Evolutionary conservation across 2,329 filamentous ascomycete species (phyloP).

Genomic region (Penicillium oxalicum): DNA sequence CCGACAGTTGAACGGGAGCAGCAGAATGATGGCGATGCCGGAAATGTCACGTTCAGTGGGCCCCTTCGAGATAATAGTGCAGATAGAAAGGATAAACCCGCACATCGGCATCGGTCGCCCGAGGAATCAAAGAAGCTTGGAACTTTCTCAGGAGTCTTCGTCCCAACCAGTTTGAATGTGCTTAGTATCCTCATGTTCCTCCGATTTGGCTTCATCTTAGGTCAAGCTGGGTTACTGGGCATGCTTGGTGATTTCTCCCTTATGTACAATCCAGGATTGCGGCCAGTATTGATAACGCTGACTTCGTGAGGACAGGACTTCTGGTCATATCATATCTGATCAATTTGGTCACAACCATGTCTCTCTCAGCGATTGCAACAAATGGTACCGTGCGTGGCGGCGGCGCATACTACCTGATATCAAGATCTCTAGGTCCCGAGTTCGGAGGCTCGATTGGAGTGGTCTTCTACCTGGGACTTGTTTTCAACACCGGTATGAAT

Average conservation of each 20-base stretch:
- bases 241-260: slow-evolving; percentile 58
- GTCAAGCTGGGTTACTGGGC: slow-evolving; percentile 70
- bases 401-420: slow-evolving; percentile 84
- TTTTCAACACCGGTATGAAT: slow-evolving; percentile 81
- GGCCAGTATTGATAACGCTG: slow-evolving; percentile 13
- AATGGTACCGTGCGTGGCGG: slow-evolving; percentile 85
- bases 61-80: slow-evolving; percentile 22
- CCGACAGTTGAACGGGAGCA: slow-evolving; percentile 7
- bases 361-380: slow-evolving; percentile 80
- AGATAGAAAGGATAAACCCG: slow-evolving; percentile 29
- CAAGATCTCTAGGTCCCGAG: slow-evolving; percentile 75
- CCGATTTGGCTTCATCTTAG: slow-evolving; percentile 77
- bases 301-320: slow-evolving; percentile 48
- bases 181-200: slow-evolving; percentile 90
- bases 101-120: slow-evolving; percentile 20
- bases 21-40: slow-evolving; percentile 6
- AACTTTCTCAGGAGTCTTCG: slow-evolving; percentile 72
- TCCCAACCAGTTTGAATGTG: slow-evolving; percentile 84
- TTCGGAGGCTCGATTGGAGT: slow-evolving; percentile 85
- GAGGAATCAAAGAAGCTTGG: slow-evolving; percentile 59
- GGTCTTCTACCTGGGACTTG: slow-evolving; percentile 84
- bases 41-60: slow-evolving; percentile 13
- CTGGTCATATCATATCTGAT: slow-evolving; percentile 71
- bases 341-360: slow-evolving; percentile 77
- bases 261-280: neutral